phyloP scores from a whole-genome alignment of 192 early-diverging fungal genomes.

The Phycomyces blakesleeanus region DNA sequence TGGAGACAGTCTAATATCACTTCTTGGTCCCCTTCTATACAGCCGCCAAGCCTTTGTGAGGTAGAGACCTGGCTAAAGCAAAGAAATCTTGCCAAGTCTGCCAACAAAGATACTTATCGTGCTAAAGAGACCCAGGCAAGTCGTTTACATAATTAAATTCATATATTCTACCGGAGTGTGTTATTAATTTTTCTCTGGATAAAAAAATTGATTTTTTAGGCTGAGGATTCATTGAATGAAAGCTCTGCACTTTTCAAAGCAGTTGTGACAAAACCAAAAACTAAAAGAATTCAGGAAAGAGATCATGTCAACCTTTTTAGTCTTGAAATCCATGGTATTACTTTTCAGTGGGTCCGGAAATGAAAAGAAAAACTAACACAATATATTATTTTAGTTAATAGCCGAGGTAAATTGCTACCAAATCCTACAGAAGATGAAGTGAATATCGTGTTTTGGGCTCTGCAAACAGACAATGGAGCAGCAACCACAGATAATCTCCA shows the following conservation, averaged over 20 bases:
- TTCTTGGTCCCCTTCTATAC: slow-evolving; percentile 33
- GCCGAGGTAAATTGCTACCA: slow-evolving; percentile 51
- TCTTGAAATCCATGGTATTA: slow-evolving; percentile 58
- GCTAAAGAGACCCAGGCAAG: not conserved
- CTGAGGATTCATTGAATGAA: not conserved
- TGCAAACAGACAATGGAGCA: slow-evolving; percentile 45
- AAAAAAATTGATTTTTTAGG: not conserved
- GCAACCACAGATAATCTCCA: slow-evolving; percentile 37
- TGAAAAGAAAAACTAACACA: not conserved
- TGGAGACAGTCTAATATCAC: slow-evolving; percentile 10
- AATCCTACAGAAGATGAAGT: slow-evolving; percentile 69
- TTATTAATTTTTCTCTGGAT: too few relatives aligned
- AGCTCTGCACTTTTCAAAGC: too few relatives aligned
- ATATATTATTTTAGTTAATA: slow-evolving; percentile 26
- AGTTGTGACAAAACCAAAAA: slow-evolving; percentile 45
- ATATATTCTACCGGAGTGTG: too few relatives aligned
- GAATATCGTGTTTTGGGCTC: slow-evolving; percentile 61
- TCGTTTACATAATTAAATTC: too few relatives aligned
- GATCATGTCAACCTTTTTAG: slow-evolving; percentile 54
- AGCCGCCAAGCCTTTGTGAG: slow-evolving; percentile 36
- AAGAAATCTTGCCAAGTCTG: slow-evolving; percentile 11
- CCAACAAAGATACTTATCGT: not conserved
- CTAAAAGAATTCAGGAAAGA: slow-evolving; percentile 36
- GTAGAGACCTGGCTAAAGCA: slow-evolving; percentile 42
- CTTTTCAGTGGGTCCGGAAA: too few relatives aligned